Evolutionary conservation across 2,329 filamentous ascomycete species (phyloP).

Genomic region (Colletotrichum somersetense): DNA sequence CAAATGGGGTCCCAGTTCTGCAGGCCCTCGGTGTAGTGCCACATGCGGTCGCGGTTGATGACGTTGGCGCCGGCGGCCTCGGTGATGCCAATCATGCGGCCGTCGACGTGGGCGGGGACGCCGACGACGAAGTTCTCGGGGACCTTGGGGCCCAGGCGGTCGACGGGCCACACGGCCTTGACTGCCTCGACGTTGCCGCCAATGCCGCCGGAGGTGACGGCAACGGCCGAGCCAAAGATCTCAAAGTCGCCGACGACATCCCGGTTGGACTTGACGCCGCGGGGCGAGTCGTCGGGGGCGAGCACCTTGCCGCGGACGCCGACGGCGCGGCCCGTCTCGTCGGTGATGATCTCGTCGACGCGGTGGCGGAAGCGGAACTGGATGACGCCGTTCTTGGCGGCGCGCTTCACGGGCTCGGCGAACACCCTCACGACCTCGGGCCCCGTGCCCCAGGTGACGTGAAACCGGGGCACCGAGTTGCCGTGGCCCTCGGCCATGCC

Average conservation of each 20-base stretch:
- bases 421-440: slow-evolving; percentile 72
- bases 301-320: slow-evolving; percentile 68
- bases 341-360: slow-evolving; percentile 68
- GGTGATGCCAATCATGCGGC: slow-evolving; percentile 71
- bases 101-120: slow-evolving; percentile 74
- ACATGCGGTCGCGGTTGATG: slow-evolving; percentile 74
- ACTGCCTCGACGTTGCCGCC: slow-evolving; percentile 73
- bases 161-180: slow-evolving; percentile 68
- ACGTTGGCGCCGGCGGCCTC: slow-evolving; percentile 65
- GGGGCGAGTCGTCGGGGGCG: slow-evolving; percentile 60
- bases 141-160: slow-evolving; percentile 67
- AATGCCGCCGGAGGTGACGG: slow-evolving; percentile 70
- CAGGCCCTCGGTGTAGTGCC: slow-evolving; percentile 75
- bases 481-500: slow-evolving; percentile 69
- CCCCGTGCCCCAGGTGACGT: slow-evolving; percentile 72
- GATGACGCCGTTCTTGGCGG: slow-evolving; percentile 65
- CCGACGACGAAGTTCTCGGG: slow-evolving; percentile 70
- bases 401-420: slow-evolving; percentile 65
- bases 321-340: slow-evolving; percentile 64
- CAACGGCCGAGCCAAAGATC: slow-evolving; percentile 63
- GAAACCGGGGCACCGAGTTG: slow-evolving; percentile 73
- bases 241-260: slow-evolving; percentile 64
- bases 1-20: slow-evolving; percentile 74
- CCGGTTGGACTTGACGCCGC: slow-evolving; percentile 67
- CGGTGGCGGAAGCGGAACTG: slow-evolving; percentile 68